Conservation (phyloP, 306 rosid species). For the Castanopsis chinensis region DNA sequence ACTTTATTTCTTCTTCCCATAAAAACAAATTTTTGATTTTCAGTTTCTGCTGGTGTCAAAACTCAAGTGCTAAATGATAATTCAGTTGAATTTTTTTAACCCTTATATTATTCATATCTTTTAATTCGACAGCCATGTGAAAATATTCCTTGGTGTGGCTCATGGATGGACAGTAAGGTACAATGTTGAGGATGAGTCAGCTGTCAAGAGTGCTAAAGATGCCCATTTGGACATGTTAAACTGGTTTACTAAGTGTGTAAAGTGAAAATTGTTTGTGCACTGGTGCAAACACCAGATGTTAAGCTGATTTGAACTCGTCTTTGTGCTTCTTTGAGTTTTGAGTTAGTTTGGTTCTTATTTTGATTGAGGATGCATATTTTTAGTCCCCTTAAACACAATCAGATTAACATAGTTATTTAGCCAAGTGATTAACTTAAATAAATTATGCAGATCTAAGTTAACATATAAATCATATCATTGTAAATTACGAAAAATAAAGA, state of each 20-base stretch:
- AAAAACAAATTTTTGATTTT: not conserved
- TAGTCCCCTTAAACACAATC: too few relatives aligned
- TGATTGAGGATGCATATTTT: too few relatives aligned
- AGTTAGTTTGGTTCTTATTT: too few relatives aligned
- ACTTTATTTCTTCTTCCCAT: not conserved
- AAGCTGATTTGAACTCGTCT: too few relatives aligned
- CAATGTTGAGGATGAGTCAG: constrained; percentile 23
- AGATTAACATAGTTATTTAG: too few relatives aligned
- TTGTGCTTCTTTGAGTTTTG: too few relatives aligned
- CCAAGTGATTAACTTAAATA: too few relatives aligned
- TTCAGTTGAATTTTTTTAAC: not conserved
- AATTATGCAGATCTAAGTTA: too few relatives aligned
- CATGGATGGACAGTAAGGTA: constrained; percentile 45
- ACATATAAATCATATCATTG: too few relatives aligned
- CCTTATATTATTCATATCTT: not conserved
- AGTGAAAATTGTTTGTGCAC: not conserved
- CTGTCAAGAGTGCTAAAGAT: constrained; percentile 34
- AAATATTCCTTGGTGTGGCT: constrained; percentile 49
- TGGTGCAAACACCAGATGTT: too few relatives aligned
- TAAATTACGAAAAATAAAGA: too few relatives aligned
- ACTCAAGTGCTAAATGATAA: not conserved
- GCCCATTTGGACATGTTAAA: constrained; percentile 32
- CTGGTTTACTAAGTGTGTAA: constrained; percentile 22
- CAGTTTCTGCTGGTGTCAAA: not conserved
- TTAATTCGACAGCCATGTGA: constrained; percentile 52